Percentiles rank a stretch among this genome's conserved stretches.
Evolutionary conservation across 2,329 filamentous ascomycete genomes (phyloP).

Genomic region (Penicillium decumbens): DNA sequence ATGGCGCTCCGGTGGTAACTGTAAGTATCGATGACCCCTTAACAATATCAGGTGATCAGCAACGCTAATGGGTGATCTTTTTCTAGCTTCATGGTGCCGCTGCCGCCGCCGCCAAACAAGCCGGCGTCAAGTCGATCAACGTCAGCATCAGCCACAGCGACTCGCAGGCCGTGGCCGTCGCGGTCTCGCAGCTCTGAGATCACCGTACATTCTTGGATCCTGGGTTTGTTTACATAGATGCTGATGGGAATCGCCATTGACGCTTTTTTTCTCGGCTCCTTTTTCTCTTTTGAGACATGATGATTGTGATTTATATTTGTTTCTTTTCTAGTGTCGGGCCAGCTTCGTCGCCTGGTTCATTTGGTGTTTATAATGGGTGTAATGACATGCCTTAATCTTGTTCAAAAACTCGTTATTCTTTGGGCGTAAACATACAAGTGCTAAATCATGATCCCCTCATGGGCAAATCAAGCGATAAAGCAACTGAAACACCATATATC

Average conservation of each 20-base stretch:
- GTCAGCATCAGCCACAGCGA: conserved; percentile 97
- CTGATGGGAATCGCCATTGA: conserved; percentile 1
- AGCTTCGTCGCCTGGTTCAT: conserved; percentile 24
- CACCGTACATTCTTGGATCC: conserved; percentile 1
- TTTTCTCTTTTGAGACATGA: conserved; percentile 21
- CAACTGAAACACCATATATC: too few relatives aligned
- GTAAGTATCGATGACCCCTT: conserved; percentile 54
- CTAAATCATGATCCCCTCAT: too few relatives aligned
- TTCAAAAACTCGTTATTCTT: neutral
- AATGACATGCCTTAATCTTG: conserved; percentile 17
- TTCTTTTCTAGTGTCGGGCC: conserved; percentile 18
- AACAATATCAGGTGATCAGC: conserved; percentile 1
- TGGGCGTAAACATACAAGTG: too few relatives aligned
- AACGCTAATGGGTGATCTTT: conserved; percentile 32
- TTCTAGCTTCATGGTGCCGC: conserved; percentile 79
- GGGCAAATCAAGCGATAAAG: too few relatives aligned
- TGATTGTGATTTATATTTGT: conserved; percentile 26
- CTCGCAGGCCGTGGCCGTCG: conserved; percentile 88
- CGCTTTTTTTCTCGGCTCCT: conserved; percentile 4
- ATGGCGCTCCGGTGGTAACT: conserved; percentile 75
- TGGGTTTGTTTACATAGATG: conserved; percentile 7
- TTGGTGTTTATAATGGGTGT: conserved; percentile 27
- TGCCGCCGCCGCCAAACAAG: conserved; percentile 73
- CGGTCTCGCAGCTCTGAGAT: conserved; percentile 65
- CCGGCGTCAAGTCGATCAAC: conserved; percentile 79